A percentile compares a stretch with the other conserved stretches of the same genome.
These are phyloP conservation scores for Luffa aegyptiaca DNA, from an alignment of 306 rosid species.

Conservation along the genomic window DNA sequence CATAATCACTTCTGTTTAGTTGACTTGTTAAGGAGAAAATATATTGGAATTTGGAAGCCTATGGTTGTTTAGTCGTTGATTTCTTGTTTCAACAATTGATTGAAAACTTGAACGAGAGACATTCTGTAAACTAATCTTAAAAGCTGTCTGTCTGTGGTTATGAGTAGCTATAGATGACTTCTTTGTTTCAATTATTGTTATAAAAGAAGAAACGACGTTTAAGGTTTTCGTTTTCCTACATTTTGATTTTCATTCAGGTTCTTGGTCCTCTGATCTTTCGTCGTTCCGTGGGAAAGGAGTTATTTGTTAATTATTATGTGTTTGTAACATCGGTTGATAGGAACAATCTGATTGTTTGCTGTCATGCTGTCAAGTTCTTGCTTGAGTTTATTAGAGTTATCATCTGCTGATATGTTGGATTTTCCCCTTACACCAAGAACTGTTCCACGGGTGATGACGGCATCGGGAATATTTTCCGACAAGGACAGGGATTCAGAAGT, in stretches of 20 bases:
- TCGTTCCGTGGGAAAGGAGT: background rate
- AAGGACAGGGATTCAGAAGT: slow-evolving; percentile 20
- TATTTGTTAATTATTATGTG: background rate
- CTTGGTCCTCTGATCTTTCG: background rate
- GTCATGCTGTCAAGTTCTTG: slow-evolving; percentile 52
- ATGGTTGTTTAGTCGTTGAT: background rate
- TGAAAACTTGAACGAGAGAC: background rate
- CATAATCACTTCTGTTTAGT: background rate
- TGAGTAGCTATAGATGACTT: background rate
- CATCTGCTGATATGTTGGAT: slow-evolving; percentile 45
- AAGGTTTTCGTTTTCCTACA: background rate
- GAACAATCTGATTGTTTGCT: background rate
- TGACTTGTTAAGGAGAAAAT: background rate
- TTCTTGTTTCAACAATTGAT: background rate
- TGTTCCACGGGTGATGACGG: slow-evolving; percentile 45
- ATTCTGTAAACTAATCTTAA: background rate
- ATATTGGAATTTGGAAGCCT: background rate
- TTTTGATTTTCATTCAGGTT: background rate
- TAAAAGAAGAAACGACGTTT: background rate
- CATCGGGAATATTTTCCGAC: slow-evolving; percentile 39
- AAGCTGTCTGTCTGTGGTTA: background rate
- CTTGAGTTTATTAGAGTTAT: slow-evolving; percentile 49
- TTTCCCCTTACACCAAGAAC: slow-evolving; percentile 43
- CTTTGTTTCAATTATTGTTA: background rate
- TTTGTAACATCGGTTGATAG: background rate